Base-by-base conservation (phyloP, 805 yeast genomes). In the Suhomyces sp. region DNA sequence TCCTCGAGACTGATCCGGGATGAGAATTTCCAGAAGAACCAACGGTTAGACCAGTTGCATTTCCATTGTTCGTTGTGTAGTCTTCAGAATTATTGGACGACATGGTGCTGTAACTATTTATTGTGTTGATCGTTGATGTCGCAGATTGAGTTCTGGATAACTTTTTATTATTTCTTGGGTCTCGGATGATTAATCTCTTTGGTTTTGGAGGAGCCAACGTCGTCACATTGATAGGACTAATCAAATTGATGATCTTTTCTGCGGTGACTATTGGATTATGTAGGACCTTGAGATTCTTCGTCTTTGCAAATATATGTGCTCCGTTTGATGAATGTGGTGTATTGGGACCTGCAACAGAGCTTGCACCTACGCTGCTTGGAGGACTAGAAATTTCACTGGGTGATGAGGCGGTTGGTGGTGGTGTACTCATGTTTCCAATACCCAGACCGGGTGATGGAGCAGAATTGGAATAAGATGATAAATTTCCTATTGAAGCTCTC, bases 151-250 rank as follows among this genome's bases (percentile, higher is more conserved):
- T 63, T 38, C 68, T 45, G 12, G 65, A 54, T 7, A 62, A 48
- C 32, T 49, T 53, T 22, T 36, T 42, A 18, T 31, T 29, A 9
- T 10, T 19, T 16, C 64, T 42, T 0, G 83, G 76, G 17, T 79
- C 75, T 44, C 76, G 79, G 32, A 88, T 71, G 5, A 75, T 72
- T 10, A 88, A 71, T 25, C 75, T 60, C 46, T 83, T 83, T 0
- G 85, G 80, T 39, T 77, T 81, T 6, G 90, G 79, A 11, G 76
- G 71, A 10, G 88, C 81, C 38, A 84, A 70, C 13, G 63, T 56
- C 1, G 83, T 65, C 3, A 88, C 83, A 55, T 88, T 88, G 13
- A 85, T 73, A 2, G 95, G 95, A 40, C 79, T 81, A 4, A 83
- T 62, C 9, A 88, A 68, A 29, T 76, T 70, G 19, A 88, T 64